Percentiles rank a stretch among this genome's conserved stretches.
Conservation (phyloP, 129 eudicot species). For the Escallonia herrerae region DNA sequence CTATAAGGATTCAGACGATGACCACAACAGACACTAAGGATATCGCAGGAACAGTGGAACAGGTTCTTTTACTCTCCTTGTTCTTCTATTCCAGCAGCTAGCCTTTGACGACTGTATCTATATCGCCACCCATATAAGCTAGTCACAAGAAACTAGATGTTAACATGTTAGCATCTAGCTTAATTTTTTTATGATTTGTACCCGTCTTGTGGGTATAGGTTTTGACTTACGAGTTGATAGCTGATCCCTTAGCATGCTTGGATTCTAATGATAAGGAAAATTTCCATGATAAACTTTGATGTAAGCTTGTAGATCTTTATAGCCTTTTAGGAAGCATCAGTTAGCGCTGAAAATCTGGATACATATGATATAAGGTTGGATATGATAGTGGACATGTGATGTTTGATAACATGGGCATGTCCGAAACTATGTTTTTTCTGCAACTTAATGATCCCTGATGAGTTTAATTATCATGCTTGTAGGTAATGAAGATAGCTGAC, state of each 20-base stretch:
- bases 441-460: conserved; percentile 11
- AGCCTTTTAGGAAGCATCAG: neutral
- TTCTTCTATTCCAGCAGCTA: neutral
- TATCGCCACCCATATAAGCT: neutral
- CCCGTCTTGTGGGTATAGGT: no score
- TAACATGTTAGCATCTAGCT: no score
- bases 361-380: neutral
- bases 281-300: neutral
- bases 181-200: no score
- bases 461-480: conserved; percentile 15
- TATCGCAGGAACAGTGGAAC: conserved; percentile 82
- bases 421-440: conserved; percentile 3
- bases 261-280: neutral
- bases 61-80: conserved; percentile 34
- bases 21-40: conserved; percentile 95
- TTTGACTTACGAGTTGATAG: no score
- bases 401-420: neutral
- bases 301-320: neutral
- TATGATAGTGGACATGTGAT: neutral
- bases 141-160: no score
- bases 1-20: conserved; percentile 94
- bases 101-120: neutral
- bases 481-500: conserved; percentile 98
- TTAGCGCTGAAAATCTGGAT: neutral
- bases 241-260: no score